Percentiles rank a stretch among this genome's conserved stretches.
These are phyloP conservation scores for Solanum ahanhuiri DNA, from an alignment of 257 asterid genomes.

Conservation along the genomic window DNA sequence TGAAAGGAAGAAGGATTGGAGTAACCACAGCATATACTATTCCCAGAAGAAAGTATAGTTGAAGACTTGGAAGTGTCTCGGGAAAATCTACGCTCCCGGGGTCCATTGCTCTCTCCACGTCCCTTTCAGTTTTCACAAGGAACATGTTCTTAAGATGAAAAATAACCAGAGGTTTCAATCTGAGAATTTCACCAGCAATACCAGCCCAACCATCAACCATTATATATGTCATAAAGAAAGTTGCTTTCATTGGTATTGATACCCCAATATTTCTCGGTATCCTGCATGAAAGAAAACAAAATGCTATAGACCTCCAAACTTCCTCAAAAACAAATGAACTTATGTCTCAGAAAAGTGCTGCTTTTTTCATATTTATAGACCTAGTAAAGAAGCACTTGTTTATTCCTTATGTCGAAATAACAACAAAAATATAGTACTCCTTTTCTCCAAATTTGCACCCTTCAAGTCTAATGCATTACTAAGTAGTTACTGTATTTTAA, in stretches of 20 bases:
- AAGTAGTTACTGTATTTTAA: background rate
- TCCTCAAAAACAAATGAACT: background rate
- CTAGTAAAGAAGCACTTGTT: background rate
- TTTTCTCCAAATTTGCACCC: background rate
- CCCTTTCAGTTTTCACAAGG: conserved; percentile 87
- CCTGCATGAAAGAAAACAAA: conserved; percentile 32
- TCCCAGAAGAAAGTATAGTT: conserved; percentile 83
- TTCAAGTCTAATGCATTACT: background rate
- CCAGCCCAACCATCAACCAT: conserved; percentile 99
- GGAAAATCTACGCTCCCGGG: conserved; percentile 78
- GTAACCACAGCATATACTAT: conserved; percentile 84
- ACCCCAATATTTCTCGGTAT: conserved; percentile 94
- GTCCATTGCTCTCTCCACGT: conserved; percentile 74
- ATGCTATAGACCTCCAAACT: background rate
- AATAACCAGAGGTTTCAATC: conserved; percentile 60
- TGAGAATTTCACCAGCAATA: conserved; percentile 81
- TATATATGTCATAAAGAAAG: conserved; percentile 86
- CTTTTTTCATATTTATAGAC: background rate
- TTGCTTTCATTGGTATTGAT: conserved; percentile 97
- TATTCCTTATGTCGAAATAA: background rate
- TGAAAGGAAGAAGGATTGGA: conserved; percentile 91
- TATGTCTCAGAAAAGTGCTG: background rate
- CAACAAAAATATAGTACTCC: background rate
- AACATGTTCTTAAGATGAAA: conserved; percentile 82
- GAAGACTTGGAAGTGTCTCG: conserved; percentile 77